Evolutionary conservation across 352 stramenopile species (phyloP), one percentile per base, ranked within the genome.

Genomic region (Globisporangium cederbergense): DNA sequence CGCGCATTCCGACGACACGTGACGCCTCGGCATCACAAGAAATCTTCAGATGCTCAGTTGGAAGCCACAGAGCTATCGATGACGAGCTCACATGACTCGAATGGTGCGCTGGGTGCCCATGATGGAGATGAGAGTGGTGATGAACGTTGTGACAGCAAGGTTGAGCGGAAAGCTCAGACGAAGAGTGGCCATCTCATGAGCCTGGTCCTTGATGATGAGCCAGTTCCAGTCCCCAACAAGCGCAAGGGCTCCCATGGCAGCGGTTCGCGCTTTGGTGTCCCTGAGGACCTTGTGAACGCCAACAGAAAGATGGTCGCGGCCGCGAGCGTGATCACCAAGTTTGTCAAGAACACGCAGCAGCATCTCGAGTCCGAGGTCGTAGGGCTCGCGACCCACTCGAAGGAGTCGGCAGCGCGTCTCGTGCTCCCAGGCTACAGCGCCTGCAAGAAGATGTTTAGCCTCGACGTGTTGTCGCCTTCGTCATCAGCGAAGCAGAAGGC

Each of bases 291-390:
- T 20, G 42, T 57, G 43, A 75, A 70, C 46, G 60, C 65, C 9
- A 75, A 67, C 18, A 64, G 51, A 53, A 70, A 65, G 28, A 68
- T 73, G 56, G 75, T 71, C 13, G 67, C 70, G 7, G 75, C 72
- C 3, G 75, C 75, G 30, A 69, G 56, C 7, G 65, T 77, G 36
- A 45, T 82, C n/a, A 47, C 73, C 4, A 72, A 73, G 20, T 79
- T 75, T 36, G 75, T 82, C 32, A 79, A 78, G 55, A 67, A 56
- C 22, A 82, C 74, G 58, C 66, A 76, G 9, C 75, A 78, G 30
- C 56, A 59, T 42, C 51, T 83, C 57, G 75, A 77, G 49, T 75
- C 72, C 4, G 75, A 83, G 20, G 70, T 83, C 45, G 70, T 58
- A 2, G 72, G 66, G 3, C 38, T 82, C 7, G 72, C 75, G 18